Evolutionary conservation across 2,329 filamentous ascomycete species (phyloP).

Genomic region (Fusarium verticillioides): DNA sequence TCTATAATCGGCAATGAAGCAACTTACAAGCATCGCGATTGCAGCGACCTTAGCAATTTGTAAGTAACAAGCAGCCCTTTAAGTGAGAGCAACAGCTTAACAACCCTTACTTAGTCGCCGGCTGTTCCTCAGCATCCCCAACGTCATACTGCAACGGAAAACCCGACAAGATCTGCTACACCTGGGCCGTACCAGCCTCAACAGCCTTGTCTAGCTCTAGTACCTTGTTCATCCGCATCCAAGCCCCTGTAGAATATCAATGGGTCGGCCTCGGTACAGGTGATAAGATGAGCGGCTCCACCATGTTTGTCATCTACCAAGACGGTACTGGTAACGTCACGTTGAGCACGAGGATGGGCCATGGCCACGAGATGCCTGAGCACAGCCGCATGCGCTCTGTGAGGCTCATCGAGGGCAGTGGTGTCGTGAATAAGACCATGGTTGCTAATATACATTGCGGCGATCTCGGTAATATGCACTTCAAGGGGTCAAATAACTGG

Average conservation of each 20-base stretch:
- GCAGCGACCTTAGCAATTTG: not conserved
- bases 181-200: not conserved
- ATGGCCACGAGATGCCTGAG: not conserved
- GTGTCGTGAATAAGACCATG: not conserved
- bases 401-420: not conserved
- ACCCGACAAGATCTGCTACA: not conserved
- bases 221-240: not conserved
- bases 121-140: not conserved
- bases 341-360: not conserved
- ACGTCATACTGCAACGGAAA: not conserved
- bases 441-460: not conserved
- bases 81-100: too few species aligned
- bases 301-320: conserved; percentile 1
- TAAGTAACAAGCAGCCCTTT: not conserved
- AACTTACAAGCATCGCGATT: not conserved
- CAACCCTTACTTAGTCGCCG: not conserved
- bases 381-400: not conserved
- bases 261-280: not conserved
- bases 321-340: not conserved
- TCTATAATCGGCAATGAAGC: not conserved
- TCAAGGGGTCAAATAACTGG: not conserved
- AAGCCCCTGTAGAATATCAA: not conserved
- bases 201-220: not conserved
- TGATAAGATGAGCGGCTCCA: not conserved
- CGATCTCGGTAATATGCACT: not conserved